Conservation (phyloP, 2,329 filamentous ascomycete species). For the Diaporthe ampelina region DNA sequence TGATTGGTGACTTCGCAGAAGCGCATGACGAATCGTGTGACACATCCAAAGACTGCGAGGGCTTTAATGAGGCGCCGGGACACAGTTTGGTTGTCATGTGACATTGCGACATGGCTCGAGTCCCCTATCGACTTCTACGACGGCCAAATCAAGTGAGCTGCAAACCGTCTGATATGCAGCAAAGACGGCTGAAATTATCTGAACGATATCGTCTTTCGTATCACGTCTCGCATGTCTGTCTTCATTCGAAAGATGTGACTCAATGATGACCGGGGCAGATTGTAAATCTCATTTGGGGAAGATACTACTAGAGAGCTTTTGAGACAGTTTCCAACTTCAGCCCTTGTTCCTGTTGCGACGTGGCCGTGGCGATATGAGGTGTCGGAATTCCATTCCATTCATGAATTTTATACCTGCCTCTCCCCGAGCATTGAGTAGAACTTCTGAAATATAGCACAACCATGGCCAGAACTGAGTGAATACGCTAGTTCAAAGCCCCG, state of each 20-base stretch:
- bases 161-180: constrained; percentile 54
- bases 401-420: not conserved
- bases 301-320: not conserved
- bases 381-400: not conserved
- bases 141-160: constrained; percentile 45
- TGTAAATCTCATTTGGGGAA: not conserved
- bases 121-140: constrained; percentile 37
- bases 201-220: constrained; percentile 57
- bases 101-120: not conserved
- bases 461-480: not conserved
- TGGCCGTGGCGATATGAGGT: not conserved
- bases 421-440: not conserved
- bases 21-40: not conserved
- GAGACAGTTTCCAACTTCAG: not conserved
- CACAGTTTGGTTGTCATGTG: not conserved
- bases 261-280: constrained; percentile 43
- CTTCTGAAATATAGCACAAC: not conserved
- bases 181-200: constrained; percentile 49
- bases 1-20: not conserved
- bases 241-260: constrained; percentile 46
- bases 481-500: not conserved
- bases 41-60: not conserved
- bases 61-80: not conserved
- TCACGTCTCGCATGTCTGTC: constrained; percentile 41
- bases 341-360: not conserved